Evolutionary conservation across 352 stramenopile genomes (phyloP), one percentile per base, ranked within the genome.

Genomic region (Phytophthora sp.): DNA sequence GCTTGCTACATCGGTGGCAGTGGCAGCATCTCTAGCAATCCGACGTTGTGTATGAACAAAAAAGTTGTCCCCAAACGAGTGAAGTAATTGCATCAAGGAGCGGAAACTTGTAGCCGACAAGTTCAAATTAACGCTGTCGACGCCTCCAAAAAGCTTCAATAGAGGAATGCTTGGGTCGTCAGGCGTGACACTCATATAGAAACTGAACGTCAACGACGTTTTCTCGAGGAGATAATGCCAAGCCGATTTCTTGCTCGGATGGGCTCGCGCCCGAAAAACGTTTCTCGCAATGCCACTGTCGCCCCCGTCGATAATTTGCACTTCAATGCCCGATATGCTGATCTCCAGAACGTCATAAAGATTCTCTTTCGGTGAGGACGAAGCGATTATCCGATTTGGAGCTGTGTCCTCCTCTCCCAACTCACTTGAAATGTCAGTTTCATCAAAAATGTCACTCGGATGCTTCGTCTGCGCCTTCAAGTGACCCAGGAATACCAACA

Each of bases 301-400:
- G 29, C 46, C 46, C 4, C 54, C 63, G 29, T 82, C 76, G 20
- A 86, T 73, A 41, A 92, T 69, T 50, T 89, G 82, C 11, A 93
- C 84, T 73, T 95, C 81, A 51, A 93, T 88, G 3, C 86, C 86
- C 1, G 79, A 84, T n/a, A 95, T 77, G 12, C 73, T 80, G 36
- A 95, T 86, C 36, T 94, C 81, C 12, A 94, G 77, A 1, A 88
- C 69, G 44, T 95, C 88, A 53, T 94, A 93, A n/a, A 95, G 59
- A 63, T 71, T 75, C 21, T 81, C 65, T 1, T 84, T 79, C 2
- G 63, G 60, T 9, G 69, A 56, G 6, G 57, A 53, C 20, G 68
- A 27, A 36, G 44, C 45, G 36, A 74, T 53, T 36, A 59, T 68
- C 30, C 61, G 38, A 47, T 42, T 58, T 23, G 42, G 46, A 16